Evolutionary conservation across 106 monocot genomes (phyloP), one percentile per base, ranked within the genome.

Genomic region (Dendrobium catenatum): DNA sequence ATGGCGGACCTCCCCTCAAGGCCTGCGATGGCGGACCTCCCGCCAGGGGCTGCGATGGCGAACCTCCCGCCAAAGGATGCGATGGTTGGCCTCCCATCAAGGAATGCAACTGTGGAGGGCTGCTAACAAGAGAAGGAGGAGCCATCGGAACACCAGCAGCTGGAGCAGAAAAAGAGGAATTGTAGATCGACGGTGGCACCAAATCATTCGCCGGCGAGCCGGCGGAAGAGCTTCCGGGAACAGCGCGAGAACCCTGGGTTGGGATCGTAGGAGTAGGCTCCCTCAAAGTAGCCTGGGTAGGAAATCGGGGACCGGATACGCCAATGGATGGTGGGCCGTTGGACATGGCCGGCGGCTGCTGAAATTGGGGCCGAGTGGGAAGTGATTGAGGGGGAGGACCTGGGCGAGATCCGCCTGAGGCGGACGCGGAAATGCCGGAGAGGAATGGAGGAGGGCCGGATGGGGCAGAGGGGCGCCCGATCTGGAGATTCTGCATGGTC

Each of bases 401-500:
- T 70, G 79, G 81, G 43, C 76, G 67, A 73, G 72, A 37, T 44
- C 27, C 72, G 20, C 75, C 8, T 18, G 49, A 31, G 4, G 15
- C 2, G 51, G 22, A 48, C 2, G 33, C 70, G 26, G 46, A 41
- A 10, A 68, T 4, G 73, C 78, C 49, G 76, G 61, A 48, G 37
- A 70, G 56, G 51, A 77, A 18, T 80, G 85, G 40, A n/a, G 64
- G 76, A 67, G 80, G 83, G 0, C 16, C 20, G 58, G 75, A 64
- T n/a, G 70, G 72, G 37, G 85, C 80, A 16, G 84, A 75, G 11
- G 84, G 85, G 72, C 82, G 84, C 46, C 66, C 58, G 92, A 92
- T 92, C 87, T 95, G 95, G 79, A 86, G 89, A 80, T 90, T 92
- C 80, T 85, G 84, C 87, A 92, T 83, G 83, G 87, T 54, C 61